These are phyloP conservation scores for Aspergillus persii DNA, from an alignment of 2,329 filamentous ascomycete species.

Conservation along the genomic window DNA sequence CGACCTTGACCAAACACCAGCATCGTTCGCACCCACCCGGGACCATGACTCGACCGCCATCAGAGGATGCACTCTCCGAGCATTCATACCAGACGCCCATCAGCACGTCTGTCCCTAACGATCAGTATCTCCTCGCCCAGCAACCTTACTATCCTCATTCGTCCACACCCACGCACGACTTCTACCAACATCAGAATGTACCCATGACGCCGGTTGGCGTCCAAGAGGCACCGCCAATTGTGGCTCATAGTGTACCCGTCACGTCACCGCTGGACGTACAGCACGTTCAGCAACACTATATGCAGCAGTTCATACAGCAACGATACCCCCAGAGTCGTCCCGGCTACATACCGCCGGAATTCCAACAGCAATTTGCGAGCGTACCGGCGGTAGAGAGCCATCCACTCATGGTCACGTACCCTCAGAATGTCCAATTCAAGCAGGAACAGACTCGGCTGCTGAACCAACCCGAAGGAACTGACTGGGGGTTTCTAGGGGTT, in stretches of 20 bases:
- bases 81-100: conserved; percentile 35
- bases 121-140: conserved; percentile 37
- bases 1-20: conserved; percentile 42
- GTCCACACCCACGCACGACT: conserved; percentile 35
- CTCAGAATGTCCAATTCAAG: conserved; percentile 35
- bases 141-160: conserved; percentile 36
- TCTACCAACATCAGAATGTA: conserved; percentile 34
- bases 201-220: conserved; percentile 31
- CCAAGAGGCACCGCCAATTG: conserved; percentile 30
- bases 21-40: conserved; percentile 39
- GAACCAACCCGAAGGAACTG: conserved; percentile 40
- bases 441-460: conserved; percentile 31
- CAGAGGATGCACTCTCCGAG: conserved; percentile 37
- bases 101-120: conserved; percentile 29
- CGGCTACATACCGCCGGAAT: conserved; percentile 33
- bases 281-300: conserved; percentile 31
- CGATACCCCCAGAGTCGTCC: conserved; percentile 32
- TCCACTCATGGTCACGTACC: conserved; percentile 34
- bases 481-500: conserved; percentile 41
- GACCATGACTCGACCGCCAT: conserved; percentile 32
- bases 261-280: conserved; percentile 29
- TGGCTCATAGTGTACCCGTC: conserved; percentile 30
- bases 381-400: conserved; percentile 31
- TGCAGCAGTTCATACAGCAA: conserved; percentile 35
- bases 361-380: conserved; percentile 26